These are phyloP conservation scores for Agrocybe chaxingu DNA, from an alignment of 768 basidiomycete genomes.

Conservation along the genomic window DNA sequence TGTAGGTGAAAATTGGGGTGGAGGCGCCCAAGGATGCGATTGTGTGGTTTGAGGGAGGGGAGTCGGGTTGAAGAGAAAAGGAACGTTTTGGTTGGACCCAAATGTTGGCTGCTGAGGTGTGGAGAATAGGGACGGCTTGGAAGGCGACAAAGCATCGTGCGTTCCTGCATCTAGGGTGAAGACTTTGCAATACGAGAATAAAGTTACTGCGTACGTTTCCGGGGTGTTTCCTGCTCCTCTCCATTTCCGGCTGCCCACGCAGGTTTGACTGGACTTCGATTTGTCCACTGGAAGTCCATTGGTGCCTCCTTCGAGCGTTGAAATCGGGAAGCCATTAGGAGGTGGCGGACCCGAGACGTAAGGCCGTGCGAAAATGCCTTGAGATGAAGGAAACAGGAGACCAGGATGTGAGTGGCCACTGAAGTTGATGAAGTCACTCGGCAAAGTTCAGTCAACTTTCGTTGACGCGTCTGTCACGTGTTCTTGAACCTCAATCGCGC, in stretches of 20 bases:
- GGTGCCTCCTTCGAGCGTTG: slow-evolving; percentile 74
- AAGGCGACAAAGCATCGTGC: slow-evolving; percentile 39
- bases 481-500: slow-evolving; percentile 1
- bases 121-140: slow-evolving; percentile 35
- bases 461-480: slow-evolving; percentile 38
- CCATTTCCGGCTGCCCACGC: slow-evolving; percentile 45
- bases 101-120: slow-evolving; percentile 48
- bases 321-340: slow-evolving; percentile 12
- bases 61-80: slow-evolving; percentile 62
- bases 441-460: slow-evolving; percentile 18
- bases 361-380: neutral
- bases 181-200: neutral
- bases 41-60: slow-evolving; percentile 41
- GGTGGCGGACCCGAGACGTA: neutral
- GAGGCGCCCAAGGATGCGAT: slow-evolving; percentile 66
- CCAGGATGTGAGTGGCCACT: neutral
- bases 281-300: slow-evolving; percentile 88
- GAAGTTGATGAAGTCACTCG: neutral
- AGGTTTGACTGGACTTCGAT: slow-evolving; percentile 53
- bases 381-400: neutral
- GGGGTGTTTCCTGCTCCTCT: slow-evolving; percentile 51
- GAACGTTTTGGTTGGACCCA: slow-evolving; percentile 63
- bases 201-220: slow-evolving; percentile 56
- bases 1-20: slow-evolving; percentile 53
- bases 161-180: slow-evolving; percentile 26